Evolutionary conservation across 2,329 filamentous ascomycete species (phyloP), one percentile per base, ranked within the genome.

Genomic region (Plenodomus tracheiphilus): DNA sequence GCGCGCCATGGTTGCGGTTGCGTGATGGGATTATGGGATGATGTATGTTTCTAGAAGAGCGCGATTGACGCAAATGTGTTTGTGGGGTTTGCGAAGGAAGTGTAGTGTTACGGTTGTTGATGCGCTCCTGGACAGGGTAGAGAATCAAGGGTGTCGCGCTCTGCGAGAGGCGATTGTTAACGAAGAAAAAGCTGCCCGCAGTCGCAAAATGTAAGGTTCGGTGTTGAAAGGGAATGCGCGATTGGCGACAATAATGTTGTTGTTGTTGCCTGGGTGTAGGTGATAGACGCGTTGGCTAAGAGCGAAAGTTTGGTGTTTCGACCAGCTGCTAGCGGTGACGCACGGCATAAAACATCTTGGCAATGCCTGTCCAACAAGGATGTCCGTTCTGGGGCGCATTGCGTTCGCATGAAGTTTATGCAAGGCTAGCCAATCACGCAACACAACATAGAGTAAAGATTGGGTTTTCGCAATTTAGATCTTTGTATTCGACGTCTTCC

Each of bases 1-100:
- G 70, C 93, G 93, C 69, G 93, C 92, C 93, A 70, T 68, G 59
- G 40, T 65, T 65, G 59, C 47, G 58, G 56, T 49, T 15, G 28
- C 15, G 28, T 15, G 28, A 15, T 7, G 28, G 15, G 22, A 5
- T 25, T 25, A 32, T 32, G 7, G 15, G 15, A 32, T 4, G 8
- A 11, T 32, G 28, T 11, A 15, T 6, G 28, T 32, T 32, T 10
- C 28, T 4, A n/a, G n/a, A n/a, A n/a, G 28, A 8, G 13, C 6
- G 28, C 28, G 28, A 32, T 8, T 32, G 4, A 4, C 28, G 11
- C 28, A 15, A 32, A 8, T 4, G 11, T 4, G 13, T 6, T 32
- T 15, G 28, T 41, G 21, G 17, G 34, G 18, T 21, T 13, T 44
- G 32, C 39, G 39, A 39, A 44, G 46, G 44, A 28, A 32, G 34